Conservation (phyloP, 139 green algal genomes). For the Chlamydomonas schloesseri region DNA sequence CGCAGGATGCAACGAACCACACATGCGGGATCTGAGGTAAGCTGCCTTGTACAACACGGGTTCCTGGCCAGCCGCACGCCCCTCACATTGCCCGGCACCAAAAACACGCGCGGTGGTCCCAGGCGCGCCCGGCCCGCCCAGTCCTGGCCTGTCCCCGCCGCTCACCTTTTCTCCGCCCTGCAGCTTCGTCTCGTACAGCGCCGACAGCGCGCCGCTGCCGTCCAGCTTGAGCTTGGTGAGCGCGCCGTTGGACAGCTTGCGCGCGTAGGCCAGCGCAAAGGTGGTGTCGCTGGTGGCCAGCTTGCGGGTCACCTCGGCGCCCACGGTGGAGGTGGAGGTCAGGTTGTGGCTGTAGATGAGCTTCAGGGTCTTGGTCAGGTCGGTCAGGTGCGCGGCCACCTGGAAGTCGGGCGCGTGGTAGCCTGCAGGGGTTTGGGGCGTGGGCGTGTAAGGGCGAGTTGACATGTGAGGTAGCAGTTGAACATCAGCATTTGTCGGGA, state of each 20-base stretch:
- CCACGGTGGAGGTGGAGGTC: conserved; percentile 19
- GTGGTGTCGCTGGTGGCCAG: conserved; percentile 37
- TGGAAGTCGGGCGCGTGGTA: conserved; percentile 61
- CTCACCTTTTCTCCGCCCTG: conserved; percentile 50
- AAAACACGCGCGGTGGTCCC: no score
- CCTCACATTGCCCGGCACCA: no score
- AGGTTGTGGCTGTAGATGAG: conserved; percentile 51
- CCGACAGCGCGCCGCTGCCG: conserved; percentile 45
- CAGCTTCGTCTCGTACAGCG: conserved; percentile 64
- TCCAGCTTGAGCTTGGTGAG: conserved; percentile 61
- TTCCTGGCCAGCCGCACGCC: no score
- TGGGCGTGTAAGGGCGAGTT: background rate
- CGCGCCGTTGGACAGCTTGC: conserved; percentile 47
- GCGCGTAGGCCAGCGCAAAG: conserved; percentile 52
- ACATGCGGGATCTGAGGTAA: no score
- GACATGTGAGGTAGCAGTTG: background rate
- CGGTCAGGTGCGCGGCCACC: conserved; percentile 41
- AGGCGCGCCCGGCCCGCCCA: no score
- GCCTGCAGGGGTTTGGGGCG: conserved; percentile 9
- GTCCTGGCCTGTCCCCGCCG: no score
- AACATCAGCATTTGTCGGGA: no score
- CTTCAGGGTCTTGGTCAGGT: conserved; percentile 45
- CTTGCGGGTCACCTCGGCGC: conserved; percentile 57
- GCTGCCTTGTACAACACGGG: no score
- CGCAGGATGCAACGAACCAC: no score